Evolutionary conservation across 768 basidiomycete species (phyloP).

Genomic region (Leccinum barrowsii): DNA sequence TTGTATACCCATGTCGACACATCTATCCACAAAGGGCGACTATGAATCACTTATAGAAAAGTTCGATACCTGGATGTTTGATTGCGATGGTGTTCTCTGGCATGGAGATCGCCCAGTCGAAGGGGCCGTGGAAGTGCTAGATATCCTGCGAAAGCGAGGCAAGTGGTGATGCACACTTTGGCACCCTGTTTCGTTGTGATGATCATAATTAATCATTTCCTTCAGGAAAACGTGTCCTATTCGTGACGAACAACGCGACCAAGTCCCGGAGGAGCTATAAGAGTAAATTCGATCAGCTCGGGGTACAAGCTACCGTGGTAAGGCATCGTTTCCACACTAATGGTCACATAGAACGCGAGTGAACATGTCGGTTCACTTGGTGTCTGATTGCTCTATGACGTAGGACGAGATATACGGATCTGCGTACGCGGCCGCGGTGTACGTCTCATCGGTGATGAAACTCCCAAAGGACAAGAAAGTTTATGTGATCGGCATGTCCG

Average conservation of each 20-base stretch:
- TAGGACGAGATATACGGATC: constrained; percentile 98
- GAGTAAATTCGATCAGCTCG: constrained; percentile 86
- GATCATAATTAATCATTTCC: not conserved
- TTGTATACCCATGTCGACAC: constrained; percentile 22
- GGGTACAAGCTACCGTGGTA: constrained; percentile 81
- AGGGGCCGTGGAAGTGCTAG: constrained; percentile 72
- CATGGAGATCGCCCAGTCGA: constrained; percentile 77
- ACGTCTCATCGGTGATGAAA: constrained; percentile 85
- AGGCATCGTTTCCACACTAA: constrained; percentile 29
- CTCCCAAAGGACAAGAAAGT: constrained; percentile 90
- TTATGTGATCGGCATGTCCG: constrained; percentile 90
- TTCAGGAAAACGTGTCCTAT: constrained; percentile 76
- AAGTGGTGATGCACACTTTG: constrained; percentile 28
- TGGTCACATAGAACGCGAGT: not conserved
- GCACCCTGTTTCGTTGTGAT: not conserved
- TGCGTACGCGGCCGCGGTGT: constrained; percentile 80
- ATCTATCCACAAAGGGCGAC: constrained; percentile 37
- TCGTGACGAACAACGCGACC: constrained; percentile 97
- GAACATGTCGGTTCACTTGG: not conserved
- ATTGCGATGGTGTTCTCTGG: constrained; percentile 97
- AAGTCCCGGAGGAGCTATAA: constrained; percentile 89
- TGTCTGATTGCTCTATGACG: not conserved
- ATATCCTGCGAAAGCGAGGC: constrained; percentile 70
- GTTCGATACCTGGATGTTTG: constrained; percentile 94
- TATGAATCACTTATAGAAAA: constrained; percentile 50